These are phyloP conservation scores for Kwoniella heveanensis DNA, from an alignment of 768 basidiomycete genomes.

Conservation along the genomic window DNA sequence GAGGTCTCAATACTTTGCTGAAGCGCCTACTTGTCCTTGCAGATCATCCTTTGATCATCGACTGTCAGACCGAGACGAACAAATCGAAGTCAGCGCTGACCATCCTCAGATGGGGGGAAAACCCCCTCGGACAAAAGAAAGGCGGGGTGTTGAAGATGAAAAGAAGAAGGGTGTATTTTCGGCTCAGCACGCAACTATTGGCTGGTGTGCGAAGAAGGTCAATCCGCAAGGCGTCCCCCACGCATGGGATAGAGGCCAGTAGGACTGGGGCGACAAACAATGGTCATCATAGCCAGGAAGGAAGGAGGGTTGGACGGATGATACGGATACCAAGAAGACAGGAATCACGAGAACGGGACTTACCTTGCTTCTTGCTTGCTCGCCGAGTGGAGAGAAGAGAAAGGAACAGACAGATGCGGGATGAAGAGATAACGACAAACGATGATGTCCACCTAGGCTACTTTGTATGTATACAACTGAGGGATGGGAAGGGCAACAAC, in stretches of 20 bases:
- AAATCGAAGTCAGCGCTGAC: constrained; percentile 3
- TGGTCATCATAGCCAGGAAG: constrained; percentile 33
- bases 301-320: background rate
- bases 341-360: background rate
- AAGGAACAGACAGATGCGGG: background rate
- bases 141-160: background rate
- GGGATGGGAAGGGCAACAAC: background rate
- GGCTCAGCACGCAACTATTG: constrained; percentile 46
- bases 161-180: background rate
- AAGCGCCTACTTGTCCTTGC: background rate
- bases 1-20: no score
- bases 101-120: background rate
- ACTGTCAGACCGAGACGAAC: constrained; percentile 5
- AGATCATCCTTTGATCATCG: constrained; percentile 5
- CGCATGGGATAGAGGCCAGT: constrained; percentile 45
- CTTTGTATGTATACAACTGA: background rate
- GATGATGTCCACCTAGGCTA: background rate
- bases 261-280: constrained; percentile 53
- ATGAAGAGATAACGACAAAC: no score
- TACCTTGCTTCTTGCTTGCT: background rate
- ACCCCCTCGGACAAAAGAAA: background rate
- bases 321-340: no score
- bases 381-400: background rate
- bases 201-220: constrained; percentile 38
- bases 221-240: constrained; percentile 49